Evolutionary conservation across 805 yeast genomes (phyloP).

Genomic region (Suhomyces vadensis): DNA sequence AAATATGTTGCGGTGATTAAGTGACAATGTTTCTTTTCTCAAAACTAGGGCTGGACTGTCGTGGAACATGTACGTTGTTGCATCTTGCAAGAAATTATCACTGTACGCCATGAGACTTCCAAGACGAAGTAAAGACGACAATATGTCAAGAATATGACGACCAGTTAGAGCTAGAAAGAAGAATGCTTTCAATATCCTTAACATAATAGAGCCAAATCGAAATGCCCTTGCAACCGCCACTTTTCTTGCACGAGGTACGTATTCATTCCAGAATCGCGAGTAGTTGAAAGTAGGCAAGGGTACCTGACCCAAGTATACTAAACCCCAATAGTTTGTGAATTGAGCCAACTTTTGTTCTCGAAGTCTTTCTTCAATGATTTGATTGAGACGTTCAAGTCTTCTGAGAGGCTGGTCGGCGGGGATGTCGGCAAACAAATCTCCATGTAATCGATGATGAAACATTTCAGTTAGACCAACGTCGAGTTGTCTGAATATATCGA

Average conservation of each 20-base stretch:
- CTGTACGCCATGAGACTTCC: constrained; percentile 33
- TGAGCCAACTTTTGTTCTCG: neutral
- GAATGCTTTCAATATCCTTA: constrained; percentile 12
- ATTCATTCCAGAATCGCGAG: constrained; percentile 17
- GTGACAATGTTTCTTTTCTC: constrained; percentile 12
- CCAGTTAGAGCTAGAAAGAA: constrained; percentile 12
- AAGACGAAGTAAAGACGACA: constrained; percentile 21
- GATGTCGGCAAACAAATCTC: constrained; percentile 13
- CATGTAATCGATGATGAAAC: constrained; percentile 17
- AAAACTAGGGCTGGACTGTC: constrained; percentile 17
- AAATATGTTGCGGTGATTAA: constrained; percentile 13
- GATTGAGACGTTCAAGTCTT: constrained; percentile 1
- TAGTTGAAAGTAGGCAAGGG: constrained; percentile 19
- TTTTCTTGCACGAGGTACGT: constrained; percentile 10
- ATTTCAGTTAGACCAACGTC: constrained; percentile 22
- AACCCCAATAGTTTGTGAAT: constrained; percentile 9
- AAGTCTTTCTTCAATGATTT: neutral
- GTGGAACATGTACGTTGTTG: constrained; percentile 27
- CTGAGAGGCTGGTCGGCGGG: neutral
- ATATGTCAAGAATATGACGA: constrained; percentile 16
- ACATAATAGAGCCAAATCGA: neutral
- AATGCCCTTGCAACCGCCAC: neutral
- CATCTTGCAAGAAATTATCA: constrained; percentile 27
- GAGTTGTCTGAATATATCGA: constrained; percentile 24
- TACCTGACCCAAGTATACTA: constrained; percentile 6